A percentile compares a stretch with the other conserved stretches of the same genome.
Conservation (phyloP, 73 alveolate species). For the Uronychia setigera region DNA sequence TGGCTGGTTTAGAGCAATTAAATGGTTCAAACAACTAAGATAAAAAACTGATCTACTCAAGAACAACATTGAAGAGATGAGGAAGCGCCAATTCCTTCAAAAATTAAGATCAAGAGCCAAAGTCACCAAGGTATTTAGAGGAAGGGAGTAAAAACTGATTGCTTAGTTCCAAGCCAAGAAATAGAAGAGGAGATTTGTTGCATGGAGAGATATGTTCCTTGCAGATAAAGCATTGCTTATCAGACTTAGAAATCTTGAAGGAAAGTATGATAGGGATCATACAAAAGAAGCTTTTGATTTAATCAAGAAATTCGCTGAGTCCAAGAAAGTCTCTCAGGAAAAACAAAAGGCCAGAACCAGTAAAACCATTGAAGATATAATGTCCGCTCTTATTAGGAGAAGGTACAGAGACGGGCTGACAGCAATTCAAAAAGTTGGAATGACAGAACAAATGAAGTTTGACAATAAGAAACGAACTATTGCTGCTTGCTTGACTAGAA, state of each 20-base stretch:
- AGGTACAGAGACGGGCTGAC: constrained; percentile 17
- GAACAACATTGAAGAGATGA: constrained; percentile 7
- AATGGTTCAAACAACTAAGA: not conserved
- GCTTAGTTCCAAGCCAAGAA: not conserved
- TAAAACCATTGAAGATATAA: constrained; percentile 4
- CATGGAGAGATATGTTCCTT: not conserved
- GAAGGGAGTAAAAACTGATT: not conserved
- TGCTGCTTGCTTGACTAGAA: constrained; percentile 2
- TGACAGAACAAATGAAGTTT: constrained; percentile 1
- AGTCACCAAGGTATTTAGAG: not conserved
- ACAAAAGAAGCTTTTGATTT: constrained; percentile 15
- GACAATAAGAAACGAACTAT: constrained; percentile 4
- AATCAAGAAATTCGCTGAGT: constrained; percentile 11
- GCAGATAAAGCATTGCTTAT: not conserved
- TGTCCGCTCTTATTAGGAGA: not conserved
- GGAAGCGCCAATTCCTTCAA: not conserved
- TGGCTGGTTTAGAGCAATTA: constrained; percentile 10
- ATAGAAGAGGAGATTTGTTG: not conserved
- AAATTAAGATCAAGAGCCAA: not conserved
- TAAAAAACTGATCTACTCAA: not conserved
- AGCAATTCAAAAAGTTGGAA: constrained; percentile 1
- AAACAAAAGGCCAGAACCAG: constrained; percentile 13
- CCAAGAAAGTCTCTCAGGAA: constrained; percentile 18
- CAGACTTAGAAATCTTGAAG: not conserved
- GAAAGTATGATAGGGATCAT: constrained; percentile 3